Evolutionary conservation across 1,139 yeast genomes (phyloP).

Genomic region (Kodamaea suecica): DNA sequence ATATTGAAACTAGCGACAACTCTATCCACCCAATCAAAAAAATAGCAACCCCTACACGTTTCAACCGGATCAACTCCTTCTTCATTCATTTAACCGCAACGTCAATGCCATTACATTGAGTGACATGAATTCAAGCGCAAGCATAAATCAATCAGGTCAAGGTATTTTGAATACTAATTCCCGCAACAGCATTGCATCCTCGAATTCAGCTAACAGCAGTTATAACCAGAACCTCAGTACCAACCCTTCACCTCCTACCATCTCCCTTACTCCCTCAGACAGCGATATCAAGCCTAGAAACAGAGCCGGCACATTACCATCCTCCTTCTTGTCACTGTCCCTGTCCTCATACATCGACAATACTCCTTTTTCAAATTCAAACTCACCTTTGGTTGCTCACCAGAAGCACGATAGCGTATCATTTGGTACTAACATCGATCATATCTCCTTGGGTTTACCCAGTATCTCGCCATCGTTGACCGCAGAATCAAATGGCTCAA

Average conservation of each 20-base stretch:
- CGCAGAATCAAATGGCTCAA: background rate
- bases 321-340: conserved; percentile 28
- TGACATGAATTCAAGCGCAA: background rate
- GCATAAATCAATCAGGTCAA: background rate
- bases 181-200: background rate
- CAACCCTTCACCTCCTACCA: conserved; percentile 35
- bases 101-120: background rate
- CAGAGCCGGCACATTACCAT: conserved; percentile 57
- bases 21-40: too few relatives aligned
- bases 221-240: too few relatives aligned
- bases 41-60: too few relatives aligned
- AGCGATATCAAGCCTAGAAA: conserved; percentile 32
- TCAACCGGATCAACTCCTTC: background rate
- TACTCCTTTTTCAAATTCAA: conserved; percentile 9
- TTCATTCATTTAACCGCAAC: background rate
- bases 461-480: conserved; percentile 13
- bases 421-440: conserved; percentile 15
- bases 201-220: too few relatives aligned
- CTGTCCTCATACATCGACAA: conserved; percentile 7
- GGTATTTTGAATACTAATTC: background rate
- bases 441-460: conserved; percentile 22
- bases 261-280: conserved; percentile 29
- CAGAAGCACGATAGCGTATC: conserved; percentile 11
- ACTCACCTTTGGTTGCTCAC: conserved; percentile 14
- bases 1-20: too few relatives aligned